Evolutionary conservation across 306 rosid genomes (phyloP).

Genomic region (Quercus wislizeni): DNA sequence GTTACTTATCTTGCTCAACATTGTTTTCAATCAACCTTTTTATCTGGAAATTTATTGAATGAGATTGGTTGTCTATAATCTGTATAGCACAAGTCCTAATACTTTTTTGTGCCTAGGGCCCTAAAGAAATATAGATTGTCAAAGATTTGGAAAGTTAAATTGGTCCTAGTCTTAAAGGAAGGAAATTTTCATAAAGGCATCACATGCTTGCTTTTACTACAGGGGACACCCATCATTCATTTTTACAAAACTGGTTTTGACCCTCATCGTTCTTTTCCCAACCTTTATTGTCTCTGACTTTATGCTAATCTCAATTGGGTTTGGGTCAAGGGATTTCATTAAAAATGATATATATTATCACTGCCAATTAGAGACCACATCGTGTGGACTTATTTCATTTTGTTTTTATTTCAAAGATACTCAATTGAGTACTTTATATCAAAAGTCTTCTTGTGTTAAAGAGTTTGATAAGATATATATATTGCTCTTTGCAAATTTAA

Average conservation of each 20-base stretch:
- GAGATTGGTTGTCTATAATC: neutral
- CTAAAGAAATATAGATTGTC: constrained; percentile 18
- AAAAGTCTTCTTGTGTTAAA: neutral
- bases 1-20: neutral
- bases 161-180: constrained; percentile 7
- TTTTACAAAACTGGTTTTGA: constrained; percentile 15
- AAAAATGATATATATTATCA: neutral
- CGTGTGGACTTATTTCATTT: neutral
- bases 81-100: neutral
- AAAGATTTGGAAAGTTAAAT: constrained; percentile 22
- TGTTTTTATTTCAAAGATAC: neutral
- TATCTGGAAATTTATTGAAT: neutral
- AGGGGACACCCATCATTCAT: constrained; percentile 30
- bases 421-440: neutral
- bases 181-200: constrained; percentile 6
- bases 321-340: neutral
- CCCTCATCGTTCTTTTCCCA: constrained; percentile 1
- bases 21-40: neutral
- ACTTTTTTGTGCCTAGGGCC: neutral
- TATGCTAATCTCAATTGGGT: neutral
- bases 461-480: neutral
- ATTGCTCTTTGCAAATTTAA: neutral
- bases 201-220: constrained; percentile 29
- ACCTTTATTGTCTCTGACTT: neutral
- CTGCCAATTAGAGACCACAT: neutral